Evolutionary conservation across 306 rosid species (phyloP), one percentile per base, ranked within the genome.

Genomic region (Myrica gale): DNA sequence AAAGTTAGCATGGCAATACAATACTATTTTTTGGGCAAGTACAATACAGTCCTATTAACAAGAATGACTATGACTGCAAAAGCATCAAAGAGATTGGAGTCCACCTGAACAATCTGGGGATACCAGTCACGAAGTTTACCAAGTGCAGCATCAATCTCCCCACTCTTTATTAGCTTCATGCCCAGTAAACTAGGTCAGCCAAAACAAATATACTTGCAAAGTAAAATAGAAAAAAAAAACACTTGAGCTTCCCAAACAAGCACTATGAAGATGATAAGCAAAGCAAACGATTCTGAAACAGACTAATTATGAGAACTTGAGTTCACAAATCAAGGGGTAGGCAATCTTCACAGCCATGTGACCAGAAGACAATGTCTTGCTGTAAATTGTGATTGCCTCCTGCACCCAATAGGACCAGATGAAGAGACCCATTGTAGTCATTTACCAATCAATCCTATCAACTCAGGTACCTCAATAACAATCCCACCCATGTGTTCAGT

Each of bases 101-200:
- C 78, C 76, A 96, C 98, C 99, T 92, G 90, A 80, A 91, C 88
- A 88, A 96, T 88, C 81, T 86, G 90, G 70, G 99, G 99, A 84
- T 89, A 96, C 98, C 98, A 96, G 65, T 96, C 98, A 65, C 83
- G 90, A 76, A 96, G 85, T 80, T 90, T 96, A 77, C 74, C 81
- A 73, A 96, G 83, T 77, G 97, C 92, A 82, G 75, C 80, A 78
- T 96, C 97, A 82, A 96, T 89, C 75, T 92, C 94, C 50, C 99
- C 99, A 53, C 81, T 86, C 85, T 92, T 88, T 74, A 96, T 88
- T 55, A 96, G 88, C 99, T 96, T 87, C 85, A 88, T 85, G 69
- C 45, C 41, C 67, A 78, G 41, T 79, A 80, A 82, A 81, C 80
- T 67, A 42, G 63, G 78, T 77, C 80, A 89, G 84, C 48, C 52